Base-by-base conservation (phyloP, 2,329 filamentous ascomycete genomes). In the Bimuria novae-zelandiae region DNA sequence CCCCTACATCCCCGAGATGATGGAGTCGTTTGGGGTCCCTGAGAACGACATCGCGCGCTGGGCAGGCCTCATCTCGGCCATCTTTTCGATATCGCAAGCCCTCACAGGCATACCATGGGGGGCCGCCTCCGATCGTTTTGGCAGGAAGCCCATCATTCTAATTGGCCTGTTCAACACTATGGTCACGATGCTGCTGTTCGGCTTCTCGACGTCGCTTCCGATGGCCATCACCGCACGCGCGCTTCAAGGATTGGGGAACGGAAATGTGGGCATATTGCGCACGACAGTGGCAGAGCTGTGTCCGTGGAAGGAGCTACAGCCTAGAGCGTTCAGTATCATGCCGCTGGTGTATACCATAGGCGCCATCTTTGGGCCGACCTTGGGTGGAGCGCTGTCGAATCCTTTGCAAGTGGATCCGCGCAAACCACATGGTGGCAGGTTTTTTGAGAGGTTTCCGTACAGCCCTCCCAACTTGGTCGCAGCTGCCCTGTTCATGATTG, bases 271-370 rank as follows among this genome's bases (percentile, higher is more conserved):
- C 1, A 97, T 97, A 56, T 88, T 97, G 58, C 80, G 92, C 60
- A 96, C 91, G 14, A 91, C 94, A 77, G 92, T 97, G 2, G 93
- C 93, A 0, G 93, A 97, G 73, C 86, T 97, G 82, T 92, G 96
- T 1, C 89, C 91, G 0, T 86, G 94, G 71, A 91, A 75, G 70
- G 89, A 92, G 67, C 79, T 96, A 6, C 93, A 97, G 68, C 92
- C 93, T 0, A 81, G 86, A 47, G 94, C 94, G 0, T 97, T 97
- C 73, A 92, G 88, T 59, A 80, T 97, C 40, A 97, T 97, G 92
- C 93, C 93, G 3, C 76, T 97, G 14, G 89, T 89, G 1, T 97
- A 91, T 89, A 92, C 87, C 10, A 78, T 97, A 47, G 93, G 93
- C 0, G 89, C 86, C 30, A 90, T 96, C 32, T 89, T 96, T 61